Conservation (phyloP, 352 stramenopile genomes). For the Phytophthora europaea region DNA sequence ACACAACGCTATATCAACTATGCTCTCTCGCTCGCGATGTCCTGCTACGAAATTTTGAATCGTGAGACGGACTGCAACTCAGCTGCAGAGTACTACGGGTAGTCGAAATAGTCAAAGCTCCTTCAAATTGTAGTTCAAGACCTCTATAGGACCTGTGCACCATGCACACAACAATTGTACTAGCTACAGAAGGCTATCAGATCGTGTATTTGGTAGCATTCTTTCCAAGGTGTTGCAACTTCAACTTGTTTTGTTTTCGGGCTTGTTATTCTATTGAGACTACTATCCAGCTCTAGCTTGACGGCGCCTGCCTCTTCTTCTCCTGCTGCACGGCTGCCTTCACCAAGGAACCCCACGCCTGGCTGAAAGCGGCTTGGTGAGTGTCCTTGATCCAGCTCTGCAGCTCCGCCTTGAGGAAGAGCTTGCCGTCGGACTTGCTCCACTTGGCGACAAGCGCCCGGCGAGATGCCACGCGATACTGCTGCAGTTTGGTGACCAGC, state of each 20-base stretch:
- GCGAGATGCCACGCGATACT: conserved; percentile 52
- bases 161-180: too few species aligned
- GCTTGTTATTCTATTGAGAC: conserved; percentile 1
- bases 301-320: conserved; percentile 18
- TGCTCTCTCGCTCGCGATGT: too few species aligned
- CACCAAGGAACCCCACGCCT: conserved; percentile 55
- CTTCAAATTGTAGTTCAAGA: too few species aligned
- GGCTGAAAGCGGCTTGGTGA: conserved; percentile 56
- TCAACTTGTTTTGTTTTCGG: not conserved
- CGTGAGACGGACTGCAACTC: too few species aligned
- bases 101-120: too few species aligned
- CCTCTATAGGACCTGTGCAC: too few species aligned
- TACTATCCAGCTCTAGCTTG: conserved; percentile 6
- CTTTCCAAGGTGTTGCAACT: too few species aligned
- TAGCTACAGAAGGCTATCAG: too few species aligned
- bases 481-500: conserved; percentile 74
- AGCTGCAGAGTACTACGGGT: too few species aligned
- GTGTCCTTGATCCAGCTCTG: conserved; percentile 70
- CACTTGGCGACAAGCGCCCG: conserved; percentile 53
- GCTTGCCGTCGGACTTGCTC: conserved; percentile 40
- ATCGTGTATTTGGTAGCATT: too few species aligned
- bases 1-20: too few species aligned
- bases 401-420: conserved; percentile 64
- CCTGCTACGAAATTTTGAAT: too few species aligned
- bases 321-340: conserved; percentile 35